These are phyloP conservation scores for Fomes fomentarius DNA, from an alignment of 1,284 basidiomycete genomes.

Conservation along the genomic window DNA sequence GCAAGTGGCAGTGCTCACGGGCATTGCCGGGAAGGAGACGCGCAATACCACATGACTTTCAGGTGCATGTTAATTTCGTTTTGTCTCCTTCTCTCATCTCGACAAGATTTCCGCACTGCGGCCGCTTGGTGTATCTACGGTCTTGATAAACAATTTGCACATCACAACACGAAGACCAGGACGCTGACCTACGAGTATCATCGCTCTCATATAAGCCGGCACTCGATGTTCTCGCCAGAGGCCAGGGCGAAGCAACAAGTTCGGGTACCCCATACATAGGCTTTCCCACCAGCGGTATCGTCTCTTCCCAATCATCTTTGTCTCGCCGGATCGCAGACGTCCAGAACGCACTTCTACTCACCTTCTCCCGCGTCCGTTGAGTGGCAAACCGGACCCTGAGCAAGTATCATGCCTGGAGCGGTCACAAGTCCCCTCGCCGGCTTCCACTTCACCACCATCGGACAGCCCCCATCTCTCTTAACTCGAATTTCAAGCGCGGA, in stretches of 20 bases:
- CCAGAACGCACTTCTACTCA: too few species aligned
- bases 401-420: conserved; percentile 7
- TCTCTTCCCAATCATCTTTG: too few species aligned
- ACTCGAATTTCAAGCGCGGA: conserved; percentile 16
- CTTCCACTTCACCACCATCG: conserved; percentile 29
- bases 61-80: neutral
- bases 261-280: too few species aligned
- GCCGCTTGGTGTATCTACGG: too few species aligned
- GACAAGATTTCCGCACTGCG: neutral
- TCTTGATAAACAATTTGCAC: neutral
- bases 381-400: neutral
- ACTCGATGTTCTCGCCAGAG: too few species aligned
- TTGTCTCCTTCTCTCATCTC: neutral
- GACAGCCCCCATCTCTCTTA: conserved; percentile 24
- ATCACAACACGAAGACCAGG: too few species aligned
- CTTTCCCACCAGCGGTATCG: too few species aligned
- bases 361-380: neutral
- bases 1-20: neutral
- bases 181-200: too few species aligned
- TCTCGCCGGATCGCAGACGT: too few species aligned
- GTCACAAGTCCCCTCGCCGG: conserved; percentile 13
- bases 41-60: neutral
- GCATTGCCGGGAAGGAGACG: neutral
- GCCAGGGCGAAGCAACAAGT: too few species aligned
- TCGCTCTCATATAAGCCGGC: too few species aligned